Percentiles rank a stretch among this genome's conserved stretches.
These are phyloP conservation scores for Calonectria fujianensis DNA, from an alignment of 2,329 filamentous ascomycete species.

Conservation along the genomic window DNA sequence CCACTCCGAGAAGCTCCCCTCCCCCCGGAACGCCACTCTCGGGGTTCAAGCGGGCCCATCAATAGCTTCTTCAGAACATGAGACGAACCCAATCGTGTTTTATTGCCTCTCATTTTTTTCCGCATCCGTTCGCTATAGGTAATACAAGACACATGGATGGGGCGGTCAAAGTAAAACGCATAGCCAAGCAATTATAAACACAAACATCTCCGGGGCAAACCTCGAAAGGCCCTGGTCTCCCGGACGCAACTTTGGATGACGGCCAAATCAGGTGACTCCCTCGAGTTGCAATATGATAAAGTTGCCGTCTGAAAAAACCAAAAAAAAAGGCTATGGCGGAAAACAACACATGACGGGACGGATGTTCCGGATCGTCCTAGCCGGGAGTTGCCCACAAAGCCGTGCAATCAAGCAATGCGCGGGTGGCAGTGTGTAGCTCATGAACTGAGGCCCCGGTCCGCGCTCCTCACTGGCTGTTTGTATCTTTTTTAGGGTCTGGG, in stretches of 20 bases:
- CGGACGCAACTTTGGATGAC: constrained; percentile 6
- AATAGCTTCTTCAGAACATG: constrained; percentile 10
- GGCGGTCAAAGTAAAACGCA: constrained; percentile 6
- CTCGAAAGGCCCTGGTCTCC: not conserved
- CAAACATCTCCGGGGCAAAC: not conserved
- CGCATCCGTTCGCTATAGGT: not conserved
- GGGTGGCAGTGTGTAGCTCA: not conserved
- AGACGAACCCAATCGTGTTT: not conserved
- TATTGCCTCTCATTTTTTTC: not conserved
- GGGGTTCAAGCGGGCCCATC: constrained; percentile 25
- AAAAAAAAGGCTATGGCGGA: not conserved
- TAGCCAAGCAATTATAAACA: not conserved
- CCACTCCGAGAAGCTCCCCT: constrained; percentile 9
- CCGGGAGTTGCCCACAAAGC: not conserved
- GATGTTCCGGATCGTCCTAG: constrained; percentile 32
- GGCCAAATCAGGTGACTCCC: constrained; percentile 7
- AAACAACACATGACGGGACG: constrained; percentile 31
- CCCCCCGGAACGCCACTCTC: constrained; percentile 32
- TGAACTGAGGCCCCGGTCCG: constrained; percentile 23
- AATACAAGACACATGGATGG: not conserved
- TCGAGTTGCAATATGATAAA: constrained; percentile 16
- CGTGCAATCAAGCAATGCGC: not conserved
- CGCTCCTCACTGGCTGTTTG: constrained; percentile 29
- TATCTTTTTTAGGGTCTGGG: constrained; percentile 30
- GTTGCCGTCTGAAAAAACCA: not conserved